A percentile compares a stretch with the other conserved stretches of the same genome.
Conservation (phyloP, 164 flowering plant genomes). For the Macadamia tetraphylla region DNA sequence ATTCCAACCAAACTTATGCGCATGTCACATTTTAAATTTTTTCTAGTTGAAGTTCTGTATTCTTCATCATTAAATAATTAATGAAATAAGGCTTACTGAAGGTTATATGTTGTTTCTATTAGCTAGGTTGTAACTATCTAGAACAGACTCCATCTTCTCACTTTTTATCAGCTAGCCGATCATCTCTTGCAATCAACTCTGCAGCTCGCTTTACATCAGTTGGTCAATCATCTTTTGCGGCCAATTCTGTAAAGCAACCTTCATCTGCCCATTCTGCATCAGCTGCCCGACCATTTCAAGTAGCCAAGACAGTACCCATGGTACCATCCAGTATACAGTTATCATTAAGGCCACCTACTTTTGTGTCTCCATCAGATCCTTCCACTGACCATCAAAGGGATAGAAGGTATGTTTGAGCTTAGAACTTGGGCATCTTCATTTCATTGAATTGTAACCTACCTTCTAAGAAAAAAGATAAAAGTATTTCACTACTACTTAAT, state of each 20-base stretch:
- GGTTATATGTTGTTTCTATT: conserved; percentile 20
- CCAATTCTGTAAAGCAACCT: conserved; percentile 37
- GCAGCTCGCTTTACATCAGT: conserved; percentile 31
- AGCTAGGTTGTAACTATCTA: conserved; percentile 47
- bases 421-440: background rate
- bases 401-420: conserved; percentile 42
- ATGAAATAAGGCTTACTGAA: conserved; percentile 10
- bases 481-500: background rate
- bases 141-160: conserved; percentile 32
- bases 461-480: background rate
- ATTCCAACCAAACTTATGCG: no score
- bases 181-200: conserved; percentile 38
- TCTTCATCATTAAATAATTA: no score
- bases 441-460: background rate
- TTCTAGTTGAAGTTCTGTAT: no score
- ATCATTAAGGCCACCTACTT: conserved; percentile 35
- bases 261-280: conserved; percentile 30
- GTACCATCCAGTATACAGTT: conserved; percentile 57
- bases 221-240: conserved; percentile 37
- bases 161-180: conserved; percentile 32
- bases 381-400: conserved; percentile 37
- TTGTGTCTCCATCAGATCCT: conserved; percentile 27
- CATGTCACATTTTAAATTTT: no score
- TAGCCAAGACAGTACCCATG: conserved; percentile 40
- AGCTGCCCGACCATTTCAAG: conserved; percentile 36